Base-by-base conservation (phyloP, 345 rosid species). In the Euclidium syriacum region DNA sequence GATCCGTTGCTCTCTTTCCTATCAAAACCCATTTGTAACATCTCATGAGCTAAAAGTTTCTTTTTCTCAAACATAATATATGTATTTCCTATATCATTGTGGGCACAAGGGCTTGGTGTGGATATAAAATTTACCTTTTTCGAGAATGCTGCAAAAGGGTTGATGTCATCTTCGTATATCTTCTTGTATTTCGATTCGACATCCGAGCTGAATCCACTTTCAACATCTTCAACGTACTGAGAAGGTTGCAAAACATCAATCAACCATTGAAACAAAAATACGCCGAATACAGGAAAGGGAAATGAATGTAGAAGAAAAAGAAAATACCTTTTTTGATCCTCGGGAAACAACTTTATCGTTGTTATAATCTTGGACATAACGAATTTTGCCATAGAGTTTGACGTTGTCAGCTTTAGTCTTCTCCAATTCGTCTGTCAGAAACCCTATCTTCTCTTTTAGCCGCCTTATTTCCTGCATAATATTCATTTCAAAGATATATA, bases 61-160 rank as follows among this genome's bases (percentile, higher is more conserved):
- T 29, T 29, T 9, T 29, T 29, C 2, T n/a, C n/a, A n/a, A n/a
- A n/a, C n/a, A n/a, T n/a, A n/a, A n/a, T n/a, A n/a, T n/a, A n/a
- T n/a, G n/a, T n/a, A n/a, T n/a, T n/a, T n/a, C n/a, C n/a, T n/a
- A n/a, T n/a, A n/a, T n/a, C n/a, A n/a, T n/a, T n/a, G n/a, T n/a
- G n/a, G n/a, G n/a, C n/a, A n/a, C n/a, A n/a, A n/a, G n/a, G n/a
- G n/a, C n/a, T n/a, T n/a, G n/a, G n/a, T n/a, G n/a, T n/a, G n/a
- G n/a, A n/a, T n/a, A n/a, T n/a, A n/a, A n/a, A n/a, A n/a, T n/a
- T 5, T 18, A 85, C 97, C 97, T 87, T 94, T 75, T 83, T 90
- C 14, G 99, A 94, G 81, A 90, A 94, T 43, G 99, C 99, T 17
- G 97, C 97, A 72, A 94, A 94, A 19, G 99, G 97, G 79, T 94